A percentile compares a stretch with the other conserved stretches of the same genome.
phyloP scores from a whole-genome alignment of 441 rosid genomes.

The Isatis lusitanica region DNA sequence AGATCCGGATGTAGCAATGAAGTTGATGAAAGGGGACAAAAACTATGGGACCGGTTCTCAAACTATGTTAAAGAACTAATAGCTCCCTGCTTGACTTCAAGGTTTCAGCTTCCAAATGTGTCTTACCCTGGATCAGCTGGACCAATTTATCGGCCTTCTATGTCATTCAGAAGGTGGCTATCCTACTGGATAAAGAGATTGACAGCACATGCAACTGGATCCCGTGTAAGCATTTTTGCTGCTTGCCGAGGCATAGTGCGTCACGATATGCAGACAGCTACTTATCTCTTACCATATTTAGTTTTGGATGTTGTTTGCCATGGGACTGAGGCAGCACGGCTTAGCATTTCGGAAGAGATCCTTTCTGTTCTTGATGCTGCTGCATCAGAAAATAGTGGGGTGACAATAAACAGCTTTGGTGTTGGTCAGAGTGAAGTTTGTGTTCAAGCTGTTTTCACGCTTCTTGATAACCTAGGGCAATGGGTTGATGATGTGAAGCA shows the following conservation, averaged over 20 bases:
- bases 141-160: conserved; percentile 85
- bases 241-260: conserved; percentile 99
- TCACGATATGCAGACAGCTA: conserved; percentile 94
- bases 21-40: conserved; percentile 79
- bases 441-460: conserved; percentile 94
- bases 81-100: conserved; percentile 97
- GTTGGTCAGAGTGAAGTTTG: conserved; percentile 94
- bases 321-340: conserved; percentile 85
- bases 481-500: conserved; percentile 97
- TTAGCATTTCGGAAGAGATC: conserved; percentile 85
- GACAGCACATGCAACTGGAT: conserved; percentile 89
- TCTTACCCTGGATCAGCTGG: conserved; percentile 75
- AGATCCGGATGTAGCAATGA: conserved; percentile 43
- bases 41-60: conserved; percentile 93
- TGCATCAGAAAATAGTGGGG: conserved; percentile 73
- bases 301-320: conserved; percentile 94
- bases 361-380: conserved; percentile 93
- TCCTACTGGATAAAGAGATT: conserved; percentile 84
- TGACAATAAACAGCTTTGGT: conserved; percentile 53
- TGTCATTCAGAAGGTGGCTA: conserved; percentile 99
- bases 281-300: conserved; percentile 89
- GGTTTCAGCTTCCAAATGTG: conserved; percentile 93
- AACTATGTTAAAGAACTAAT: conserved; percentile 95
- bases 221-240: conserved; percentile 85
- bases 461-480: conserved; percentile 98